Conservation (phyloP, 225 moss, liverwort and hornwort species). For the Climacium dendroides region DNA sequence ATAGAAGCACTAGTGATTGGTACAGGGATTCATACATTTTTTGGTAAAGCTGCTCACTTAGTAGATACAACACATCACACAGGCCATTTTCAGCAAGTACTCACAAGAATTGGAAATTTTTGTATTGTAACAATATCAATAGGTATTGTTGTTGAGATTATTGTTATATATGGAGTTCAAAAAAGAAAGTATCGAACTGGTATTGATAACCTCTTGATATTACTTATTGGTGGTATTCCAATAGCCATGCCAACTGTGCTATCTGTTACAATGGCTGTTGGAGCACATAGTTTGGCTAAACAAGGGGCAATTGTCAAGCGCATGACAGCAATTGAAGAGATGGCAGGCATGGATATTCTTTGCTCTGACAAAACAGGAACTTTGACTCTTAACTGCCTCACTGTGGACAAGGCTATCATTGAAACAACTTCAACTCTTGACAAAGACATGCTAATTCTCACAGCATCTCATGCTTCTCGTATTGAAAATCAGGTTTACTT, state of each 20-base stretch:
- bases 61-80: slow-evolving; percentile 50
- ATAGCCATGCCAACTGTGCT: slow-evolving; percentile 82
- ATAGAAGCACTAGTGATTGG: slow-evolving; percentile 70
- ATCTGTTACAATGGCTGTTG: slow-evolving; percentile 81
- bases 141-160: slow-evolving; percentile 56
- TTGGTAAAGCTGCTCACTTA: slow-evolving; percentile 77
- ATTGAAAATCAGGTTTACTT: slow-evolving; percentile 41
- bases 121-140: slow-evolving; percentile 43
- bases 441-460: slow-evolving; percentile 35
- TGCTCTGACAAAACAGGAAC: slow-evolving; percentile 89
- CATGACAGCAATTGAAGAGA: slow-evolving; percentile 75
- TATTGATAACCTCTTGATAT: slow-evolving; percentile 63
- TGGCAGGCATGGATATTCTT: slow-evolving; percentile 17
- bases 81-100: slow-evolving; percentile 72
- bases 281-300: slow-evolving; percentile 51
- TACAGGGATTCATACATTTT: slow-evolving; percentile 60
- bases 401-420: slow-evolving; percentile 54
- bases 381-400: slow-evolving; percentile 61
- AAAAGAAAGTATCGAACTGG: slow-evolving; percentile 50
- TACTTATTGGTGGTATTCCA: slow-evolving; percentile 77
- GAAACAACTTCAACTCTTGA: slow-evolving; percentile 40
- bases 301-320: slow-evolving; percentile 87
- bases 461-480: slow-evolving; percentile 41
- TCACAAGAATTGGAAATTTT: slow-evolving; percentile 63
- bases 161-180: slow-evolving; percentile 58